These are phyloP conservation scores for Taxawa tesnikishii DNA, from an alignment of 2,329 filamentous ascomycete species.

Conservation along the genomic window DNA sequence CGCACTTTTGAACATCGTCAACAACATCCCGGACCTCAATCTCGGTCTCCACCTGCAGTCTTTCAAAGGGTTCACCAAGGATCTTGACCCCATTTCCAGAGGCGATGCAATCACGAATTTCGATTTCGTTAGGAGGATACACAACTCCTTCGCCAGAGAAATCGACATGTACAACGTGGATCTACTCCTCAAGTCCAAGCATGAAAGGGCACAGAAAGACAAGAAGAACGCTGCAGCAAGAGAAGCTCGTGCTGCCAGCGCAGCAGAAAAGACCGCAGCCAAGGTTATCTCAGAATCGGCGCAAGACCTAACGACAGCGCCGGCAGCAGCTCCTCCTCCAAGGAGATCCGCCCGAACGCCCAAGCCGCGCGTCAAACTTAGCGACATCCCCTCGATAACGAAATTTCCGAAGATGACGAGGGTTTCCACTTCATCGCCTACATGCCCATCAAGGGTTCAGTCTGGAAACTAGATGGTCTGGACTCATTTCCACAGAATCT, in stretches of 20 bases:
- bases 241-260: slow-evolving; percentile 16
- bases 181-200: slow-evolving; percentile 46
- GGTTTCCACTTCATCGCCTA: slow-evolving; percentile 86
- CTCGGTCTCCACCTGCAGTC: slow-evolving; percentile 57
- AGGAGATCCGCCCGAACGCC: slow-evolving; percentile 6
- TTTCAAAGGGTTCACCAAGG: slow-evolving; percentile 62
- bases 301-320: too few species aligned
- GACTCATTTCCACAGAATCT: slow-evolving; percentile 57
- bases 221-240: slow-evolving; percentile 18
- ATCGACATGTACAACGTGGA: slow-evolving; percentile 67
- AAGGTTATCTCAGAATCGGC: slow-evolving; percentile 1
- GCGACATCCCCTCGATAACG: slow-evolving; percentile 12
- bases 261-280: slow-evolving; percentile 14
- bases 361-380: slow-evolving; percentile 25
- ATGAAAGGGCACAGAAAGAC: slow-evolving; percentile 21
- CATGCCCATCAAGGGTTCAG: slow-evolving; percentile 57
- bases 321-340: not conserved
- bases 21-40: slow-evolving; percentile 58
- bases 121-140: slow-evolving; percentile 63
- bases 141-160: slow-evolving; percentile 79
- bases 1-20: slow-evolving; percentile 82
- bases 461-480: slow-evolving; percentile 87
- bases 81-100: slow-evolving; percentile 58
- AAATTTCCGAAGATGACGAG: slow-evolving; percentile 36
- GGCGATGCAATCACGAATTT: slow-evolving; percentile 66